Base-by-base conservation (phyloP, 179 eudicot genomes). In the Beta lomatogona region DNA sequence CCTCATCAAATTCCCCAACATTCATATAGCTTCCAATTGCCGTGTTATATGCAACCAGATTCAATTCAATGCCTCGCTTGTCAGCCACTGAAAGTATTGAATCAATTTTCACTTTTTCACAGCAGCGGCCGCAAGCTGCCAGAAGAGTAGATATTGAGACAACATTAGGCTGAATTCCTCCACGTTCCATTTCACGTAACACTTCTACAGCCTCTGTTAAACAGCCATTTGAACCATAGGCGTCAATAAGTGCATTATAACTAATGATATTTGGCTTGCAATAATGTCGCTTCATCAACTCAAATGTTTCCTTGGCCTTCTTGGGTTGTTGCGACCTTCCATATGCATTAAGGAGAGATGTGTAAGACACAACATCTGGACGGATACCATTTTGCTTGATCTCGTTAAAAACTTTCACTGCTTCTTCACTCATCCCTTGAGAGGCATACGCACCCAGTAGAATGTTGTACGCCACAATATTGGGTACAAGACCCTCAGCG, bases 161-260 rank as follows among this genome's bases (percentile, higher is more conserved):
- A 77, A 96, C 90, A 80, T 96, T 96, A 77, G 99, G 99, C 78
- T 86, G 88, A 73, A 94, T 80, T 4, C 94, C 97, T n/a, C 81
- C 90, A 60, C 86, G 76, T 87, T 96, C 99, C 99, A 96, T 96
- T 68, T 91, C 99, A 76, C 82, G 92, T 66, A 96, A 86, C 82
- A 94, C 87, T 63, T 88, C 93, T 77, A 94, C 91, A 52, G 98
- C 98, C 85, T 96, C 92, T 60, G 91, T 86, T 79, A 93, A 82
- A 83, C 82, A 76, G 46, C 98, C 97, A 82, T 86, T 94, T 75
- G 99, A 91, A 80, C 97, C 98, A 81, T 89, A 93, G 21, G 99
- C 98, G 85, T 96, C 97, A 79, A 96, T 94, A 13, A 96, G 91
- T 11, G 98, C 97, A 88, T 96, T 96, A 75, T 90, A 96, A 86